phyloP scores from a whole-genome alignment of 148 eudicot genomes.

The Bassia scoparia region DNA sequence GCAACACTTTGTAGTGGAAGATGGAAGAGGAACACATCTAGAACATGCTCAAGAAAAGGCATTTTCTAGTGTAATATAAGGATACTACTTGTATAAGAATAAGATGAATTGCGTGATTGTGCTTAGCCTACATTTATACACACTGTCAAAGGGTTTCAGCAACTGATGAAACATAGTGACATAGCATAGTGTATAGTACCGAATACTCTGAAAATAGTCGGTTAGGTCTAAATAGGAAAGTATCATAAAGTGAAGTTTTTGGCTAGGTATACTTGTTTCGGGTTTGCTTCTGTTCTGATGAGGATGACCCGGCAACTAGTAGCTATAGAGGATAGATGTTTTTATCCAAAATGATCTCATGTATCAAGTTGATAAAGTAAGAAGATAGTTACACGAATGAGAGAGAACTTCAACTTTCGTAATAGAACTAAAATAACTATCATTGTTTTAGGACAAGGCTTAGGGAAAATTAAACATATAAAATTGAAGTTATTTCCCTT shows the following conservation, averaged over 20 bases:
- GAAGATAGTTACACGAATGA: background rate
- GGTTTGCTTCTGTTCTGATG: background rate
- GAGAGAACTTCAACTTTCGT: background rate
- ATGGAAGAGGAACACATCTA: background rate
- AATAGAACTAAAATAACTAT: background rate
- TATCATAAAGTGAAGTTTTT: background rate
- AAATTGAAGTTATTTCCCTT: background rate
- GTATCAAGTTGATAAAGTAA: background rate
- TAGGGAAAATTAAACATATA: background rate
- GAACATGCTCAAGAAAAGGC: no score
- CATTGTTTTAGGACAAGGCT: background rate
- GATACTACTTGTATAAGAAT: no score
- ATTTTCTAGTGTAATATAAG: no score
- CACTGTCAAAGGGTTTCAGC: background rate
- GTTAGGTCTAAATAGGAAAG: background rate
- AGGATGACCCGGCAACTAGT: background rate
- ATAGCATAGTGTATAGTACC: background rate
- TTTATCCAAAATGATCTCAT: background rate
- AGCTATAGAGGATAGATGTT: background rate
- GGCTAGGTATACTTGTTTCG: background rate
- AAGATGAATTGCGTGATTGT: background rate
- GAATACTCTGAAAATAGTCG: background rate
- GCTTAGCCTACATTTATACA: no score
- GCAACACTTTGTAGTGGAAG: background rate
- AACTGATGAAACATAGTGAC: background rate